Base-by-base conservation (phyloP, 306 rosid genomes). In the Lablab purpureus region DNA sequence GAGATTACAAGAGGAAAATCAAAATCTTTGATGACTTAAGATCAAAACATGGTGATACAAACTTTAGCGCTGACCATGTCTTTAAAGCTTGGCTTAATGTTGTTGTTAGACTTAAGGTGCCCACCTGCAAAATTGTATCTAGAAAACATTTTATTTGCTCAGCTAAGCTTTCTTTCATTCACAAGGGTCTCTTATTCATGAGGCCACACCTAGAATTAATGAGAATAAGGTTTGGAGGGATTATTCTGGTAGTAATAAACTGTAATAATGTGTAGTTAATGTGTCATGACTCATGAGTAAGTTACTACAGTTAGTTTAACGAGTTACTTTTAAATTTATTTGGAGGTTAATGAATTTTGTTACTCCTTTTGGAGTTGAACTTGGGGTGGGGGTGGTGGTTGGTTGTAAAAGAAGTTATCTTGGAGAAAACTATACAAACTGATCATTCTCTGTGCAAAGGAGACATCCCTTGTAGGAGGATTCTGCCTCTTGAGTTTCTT, bases 71-170 rank as follows among this genome's bases (percentile, higher is more conserved):
- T 8, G 19, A 19, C 32, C 62, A 6, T 18, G 49, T 11, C 64
- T 30, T 50, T 1, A 50, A 49, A 43, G 46, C 56, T 46, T 68
- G 74, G 58, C n/a, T 21, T 71, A 62, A 32, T 71, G 63, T 51
- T 68, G 58, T 45, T 67, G 21, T 67, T 27, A 67, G 55, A 67
- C 13, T 12, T 14, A 1, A 68, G 46, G 32, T 46, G 8, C 11
- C 19, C 75, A 71, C 60, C 2, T 7, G 17, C 58, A 27, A 47
- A 15, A n/a, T 25, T 25, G 4, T 25, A 10, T 13, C 30, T 28
- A 28, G 27, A 70, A 71, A 50, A 10, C 75, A n/a, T 71, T 63
- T 27, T 41, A n/a, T 5, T 34, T 40, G 23, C 56, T 52, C 36
- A 77, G 55, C 41, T 74, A 15, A 15, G 75, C 8, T 11, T 58